Base-by-base conservation (phyloP, 1,284 basidiomycete species). In the Hemileia vastatrix region DNA sequence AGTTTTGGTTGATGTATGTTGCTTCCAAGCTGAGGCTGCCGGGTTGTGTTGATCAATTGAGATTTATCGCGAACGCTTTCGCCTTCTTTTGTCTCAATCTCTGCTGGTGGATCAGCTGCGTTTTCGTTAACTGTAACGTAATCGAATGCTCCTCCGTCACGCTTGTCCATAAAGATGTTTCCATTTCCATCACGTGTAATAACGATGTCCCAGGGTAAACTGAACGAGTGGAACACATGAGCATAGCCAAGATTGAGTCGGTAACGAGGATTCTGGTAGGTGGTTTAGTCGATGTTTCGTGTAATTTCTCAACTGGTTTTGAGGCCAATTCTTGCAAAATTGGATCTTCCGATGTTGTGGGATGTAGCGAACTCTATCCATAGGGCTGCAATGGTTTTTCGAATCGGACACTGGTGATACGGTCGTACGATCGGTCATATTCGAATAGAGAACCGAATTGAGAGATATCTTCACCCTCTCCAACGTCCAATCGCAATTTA, bases 161-260 rank as follows among this genome's bases (percentile, higher is more conserved):
- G 88, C 79, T 98, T 98, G 81, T 98, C 94, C 68, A 98, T 84
- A 82, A 90, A 98, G 24, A 98, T 79, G 76, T 87, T 90, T 79
- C n/a, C n/a, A n/a, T 91, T 86, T 47, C 90, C 91, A 73, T 95
- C 89, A 57, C 90, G 86, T 53, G 91, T 83, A 70, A 98, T 86
- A 67, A 98, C 88, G 66, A 98, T 90, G 76, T 98, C 94, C 94
- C 94, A 98, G 94, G 93, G 79, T 97, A 94, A 65, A 95, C 89
- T 15, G 91, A 93, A 67, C 94, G 83, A 5, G 91, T 86, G 5
- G 94, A 87, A 70, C 88, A 91, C 95, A 98, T 98, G 67, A 98
- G 84, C n/a, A 95, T 87, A 65, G 89, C 87, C 52, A 98, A 84
- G 74, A 98, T 96, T 67, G 87, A 86, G 79, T 98, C 95, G 40